Percentiles rank a stretch among this genome's conserved stretches.
Evolutionary conservation across 495 filamentous ascomycete species (phyloP).

Genomic region (Choiromyces venosus): DNA sequence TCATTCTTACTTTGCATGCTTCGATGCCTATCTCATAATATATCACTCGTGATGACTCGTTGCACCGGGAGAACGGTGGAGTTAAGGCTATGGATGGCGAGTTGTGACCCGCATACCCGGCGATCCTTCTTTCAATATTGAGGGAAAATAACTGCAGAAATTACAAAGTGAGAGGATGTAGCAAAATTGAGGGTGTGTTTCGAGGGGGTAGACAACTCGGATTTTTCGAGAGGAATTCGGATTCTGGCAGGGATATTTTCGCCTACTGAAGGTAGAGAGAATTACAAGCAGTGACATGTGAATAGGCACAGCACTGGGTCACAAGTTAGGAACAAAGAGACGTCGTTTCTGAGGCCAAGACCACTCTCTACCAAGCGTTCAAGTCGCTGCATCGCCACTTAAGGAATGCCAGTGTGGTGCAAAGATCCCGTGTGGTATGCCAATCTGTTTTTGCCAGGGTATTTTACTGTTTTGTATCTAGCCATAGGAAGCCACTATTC

Average conservation of each 20-base stretch:
- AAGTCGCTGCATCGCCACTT: background rate
- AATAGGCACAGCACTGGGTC: background rate
- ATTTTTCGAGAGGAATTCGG: background rate
- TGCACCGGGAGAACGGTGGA: background rate
- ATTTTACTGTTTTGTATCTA: no score
- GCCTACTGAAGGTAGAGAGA: background rate
- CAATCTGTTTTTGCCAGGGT: no score
- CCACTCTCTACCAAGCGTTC: no score
- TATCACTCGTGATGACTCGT: background rate
- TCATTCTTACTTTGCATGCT: background rate
- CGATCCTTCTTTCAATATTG: background rate
- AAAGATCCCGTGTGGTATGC: no score
- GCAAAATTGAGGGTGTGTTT: no score
- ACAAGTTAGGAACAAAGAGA: background rate
- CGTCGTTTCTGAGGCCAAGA: background rate
- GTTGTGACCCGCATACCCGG: background rate
- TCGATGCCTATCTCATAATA: background rate
- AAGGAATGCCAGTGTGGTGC: no score
- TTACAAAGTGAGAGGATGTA: no score
- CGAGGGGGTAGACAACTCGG: no score
- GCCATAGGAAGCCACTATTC: no score
- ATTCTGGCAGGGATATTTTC: background rate
- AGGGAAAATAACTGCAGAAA: no score
- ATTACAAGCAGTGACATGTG: background rate
- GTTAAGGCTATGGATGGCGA: background rate